phyloP scores from a whole-genome alignment of 495 filamentous ascomycete genomes.

The Poronia punctata region DNA sequence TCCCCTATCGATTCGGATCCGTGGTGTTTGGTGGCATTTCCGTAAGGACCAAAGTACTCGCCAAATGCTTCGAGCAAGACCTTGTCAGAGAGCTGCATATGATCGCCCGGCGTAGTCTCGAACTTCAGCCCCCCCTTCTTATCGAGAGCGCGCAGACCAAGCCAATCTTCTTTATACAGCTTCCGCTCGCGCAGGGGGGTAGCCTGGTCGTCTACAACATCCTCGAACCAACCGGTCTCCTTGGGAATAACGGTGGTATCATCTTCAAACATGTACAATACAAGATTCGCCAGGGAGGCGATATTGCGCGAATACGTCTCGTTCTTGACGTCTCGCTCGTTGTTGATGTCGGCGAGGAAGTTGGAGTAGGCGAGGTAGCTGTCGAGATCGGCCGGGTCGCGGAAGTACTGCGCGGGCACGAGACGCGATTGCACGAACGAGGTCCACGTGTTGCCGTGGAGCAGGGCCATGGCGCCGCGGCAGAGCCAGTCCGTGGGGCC shows the following conservation, averaged over 20 bases:
- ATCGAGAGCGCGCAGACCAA: slow-evolving; percentile 78
- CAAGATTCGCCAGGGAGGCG: slow-evolving; percentile 63
- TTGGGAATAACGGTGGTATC: slow-evolving; percentile 84
- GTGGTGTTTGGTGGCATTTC: slow-evolving; percentile 15
- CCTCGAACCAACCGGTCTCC: slow-evolving; percentile 86
- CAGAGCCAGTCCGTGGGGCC: slow-evolving; percentile 69
- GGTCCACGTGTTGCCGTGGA: slow-evolving; percentile 70
- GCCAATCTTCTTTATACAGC: slow-evolving; percentile 89
- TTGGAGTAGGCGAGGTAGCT: slow-evolving; percentile 77
- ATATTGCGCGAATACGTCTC: slow-evolving; percentile 65
- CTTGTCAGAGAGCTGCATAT: slow-evolving; percentile 76
- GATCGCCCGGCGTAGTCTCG: slow-evolving; percentile 58
- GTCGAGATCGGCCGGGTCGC: slow-evolving; percentile 63
- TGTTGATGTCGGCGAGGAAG: slow-evolving; percentile 98
- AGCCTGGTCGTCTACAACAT: slow-evolving; percentile 66
- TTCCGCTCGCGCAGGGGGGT: slow-evolving; percentile 61
- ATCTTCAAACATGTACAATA: slow-evolving; percentile 84
- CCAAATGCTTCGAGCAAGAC: slow-evolving; percentile 59
- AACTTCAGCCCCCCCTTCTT: slow-evolving; percentile 73
- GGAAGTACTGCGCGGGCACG: slow-evolving; percentile 94
- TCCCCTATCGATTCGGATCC: slow-evolving; percentile 12
- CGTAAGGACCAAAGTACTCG: slow-evolving; percentile 60
- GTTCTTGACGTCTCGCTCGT: slow-evolving; percentile 75
- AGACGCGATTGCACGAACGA: slow-evolving; percentile 65
- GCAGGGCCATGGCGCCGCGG: slow-evolving; percentile 62